Evolutionary conservation across 208 protist genomes (phyloP), one percentile per base, ranked within the genome.

Genomic region (Herpetomonas samuelpessoai): DNA sequence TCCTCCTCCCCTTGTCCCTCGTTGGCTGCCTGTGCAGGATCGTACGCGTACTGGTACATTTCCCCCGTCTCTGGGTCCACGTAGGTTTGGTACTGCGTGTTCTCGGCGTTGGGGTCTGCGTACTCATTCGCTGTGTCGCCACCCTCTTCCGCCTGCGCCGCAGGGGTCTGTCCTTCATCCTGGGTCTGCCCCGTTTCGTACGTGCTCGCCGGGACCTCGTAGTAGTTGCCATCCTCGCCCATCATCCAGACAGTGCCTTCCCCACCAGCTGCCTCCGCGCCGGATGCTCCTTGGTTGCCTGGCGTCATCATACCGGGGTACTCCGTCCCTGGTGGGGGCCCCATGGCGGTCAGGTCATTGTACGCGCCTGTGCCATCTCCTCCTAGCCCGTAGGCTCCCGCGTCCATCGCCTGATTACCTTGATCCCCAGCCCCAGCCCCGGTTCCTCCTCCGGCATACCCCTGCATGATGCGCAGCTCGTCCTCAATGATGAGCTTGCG

Each of bases 191-290:
- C n/a, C 30, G 39, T 21, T 35, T 16, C 46, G 26, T 46, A 55
- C 16, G 30, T 31, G 48, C 60, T 59, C 35, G 52, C 45, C 18
- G 29, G 12, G 31, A 64, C 48, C n/a, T 77, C 54, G 68, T 89
- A 81, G 55, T 86, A 86, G 44, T 83, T 83, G 19, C 76, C 73
- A 50, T 86, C 62, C 21, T 68, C 71, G 65, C 81, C 65, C 62
- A 72, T 78, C 39, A 74, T 51, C 70, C 71, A 90, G 56, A 70
- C 62, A 53, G 58, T 58, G 7, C 61, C 53, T 9, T 12, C 55
- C 6, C 16, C 57, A 48, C 26, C 44, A 44, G 24, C 12, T 26
- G 9, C 60, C 28, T n/a, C 53, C 21, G n/a, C 46, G 27, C 52
- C 57, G 38, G 27, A 16, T 25, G 21, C 0, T 4, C 24, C 54